Evolutionary conservation across 73 alveolate species (phyloP), one percentile per base, ranked within the genome.

Genomic region (Blepharisma stoltei): DNA sequence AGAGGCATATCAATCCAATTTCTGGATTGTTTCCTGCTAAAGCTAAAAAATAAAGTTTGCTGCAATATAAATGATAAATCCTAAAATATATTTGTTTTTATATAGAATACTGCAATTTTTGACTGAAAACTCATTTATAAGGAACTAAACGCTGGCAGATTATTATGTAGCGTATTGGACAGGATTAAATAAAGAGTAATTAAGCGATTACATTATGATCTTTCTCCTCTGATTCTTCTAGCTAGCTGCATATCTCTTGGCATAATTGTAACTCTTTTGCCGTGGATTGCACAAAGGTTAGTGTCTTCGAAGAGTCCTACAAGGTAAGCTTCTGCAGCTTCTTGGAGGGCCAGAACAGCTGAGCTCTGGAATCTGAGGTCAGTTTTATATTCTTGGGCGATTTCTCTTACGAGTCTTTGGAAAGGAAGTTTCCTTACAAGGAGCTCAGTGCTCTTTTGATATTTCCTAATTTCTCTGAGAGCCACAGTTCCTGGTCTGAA

Each of bases 401-500:
- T 73, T 71, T 89, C 96, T 71, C 94, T 83, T 6, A 89, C 92
- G 23, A 89, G 70, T 85, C 95, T 88, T 60, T 90, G 84, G 86
- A 90, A 90, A 9, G 97, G 97, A 41, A 90, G 85, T 85, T 90
- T 90, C 69, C 91, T 84, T 32, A 90, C 84, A 18, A 90, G 82
- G n/a, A 90, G 88, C 55, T 89, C 93, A 69, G 95, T 88, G 66
- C 90, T 73, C 83, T 91, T 89, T 80, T 91, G 86, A 77, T 55
- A 91, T 82, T 88, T 91, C 67, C 92, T 88, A 43, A 92, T 92
- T 82, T 92, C 97, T 82, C 94, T 86, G 32, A 89, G 78, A n/a
- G 96, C 97, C 48, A 89, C 94, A 49, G 95, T 88, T 49, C 97
- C 97, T 44, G 95, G 95, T 81, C 95, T 85, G 70, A 68, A 88